Evolutionary conservation across 352 stramenopile genomes (phyloP), one percentile per base, ranked within the genome.

Genomic region (Pythium volutum): DNA sequence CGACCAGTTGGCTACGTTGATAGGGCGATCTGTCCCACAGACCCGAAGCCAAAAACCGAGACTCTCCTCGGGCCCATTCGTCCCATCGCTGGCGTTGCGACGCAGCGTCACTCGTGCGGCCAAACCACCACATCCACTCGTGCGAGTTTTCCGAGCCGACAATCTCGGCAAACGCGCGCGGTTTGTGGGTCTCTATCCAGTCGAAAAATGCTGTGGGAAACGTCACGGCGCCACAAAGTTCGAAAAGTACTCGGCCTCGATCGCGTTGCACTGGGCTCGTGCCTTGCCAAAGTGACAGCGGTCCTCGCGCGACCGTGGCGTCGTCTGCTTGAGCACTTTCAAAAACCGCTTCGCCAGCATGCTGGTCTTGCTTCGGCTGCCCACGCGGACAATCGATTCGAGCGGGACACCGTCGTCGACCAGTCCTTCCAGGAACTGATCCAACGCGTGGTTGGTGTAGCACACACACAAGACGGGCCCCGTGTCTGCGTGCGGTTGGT

Each of bases 401-500:
- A 88, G 69, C 20, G 57, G 31, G 2, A 55, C 12, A 1, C 71
- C 64, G 34, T 69, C 61, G 50, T 84, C 69, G 4, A 95, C 27
- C 36, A 97, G 65, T 50, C 91, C 77, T 43, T 88, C 85, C 16
- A 97, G 66, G 60, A 97, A 96, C 67, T 95, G 88, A 71, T 96
- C 87, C 36, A 97, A 73, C 14, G 89, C 87, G 62, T 97, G 87
- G 70, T 97, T 97, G 11, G 89, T 97, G 67, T 93, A 96, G 71
- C 89, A 97, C 7, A 97, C 83, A 55, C 81, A 79, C 7, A 97
- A 64, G 48, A 97, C 86, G 3, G 76, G 76, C 14, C 63, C 67
- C 10, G 79, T 49, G 8, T 71, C 61, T 9, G 67, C 68, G 47
- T 25, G 4, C 9, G 29, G 31, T 25, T 59, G 58, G 8, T 74